Evolutionary conservation across 305 asterid species (phyloP).

Genomic region (Rubia occidens): DNA sequence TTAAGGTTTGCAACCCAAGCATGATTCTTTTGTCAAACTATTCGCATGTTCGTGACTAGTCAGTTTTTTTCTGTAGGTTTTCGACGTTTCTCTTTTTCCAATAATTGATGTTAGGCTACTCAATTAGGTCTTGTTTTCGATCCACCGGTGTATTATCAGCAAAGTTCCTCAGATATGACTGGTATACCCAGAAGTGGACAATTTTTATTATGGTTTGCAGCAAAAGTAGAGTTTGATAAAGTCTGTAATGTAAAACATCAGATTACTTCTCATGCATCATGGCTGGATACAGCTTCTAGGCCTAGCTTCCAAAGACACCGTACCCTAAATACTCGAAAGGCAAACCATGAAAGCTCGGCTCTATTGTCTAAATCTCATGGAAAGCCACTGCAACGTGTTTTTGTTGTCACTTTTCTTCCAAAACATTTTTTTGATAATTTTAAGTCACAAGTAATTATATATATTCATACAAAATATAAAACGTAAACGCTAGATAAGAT

Average conservation of each 20-base stretch:
- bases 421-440: too few relatives aligned
- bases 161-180: too few relatives aligned
- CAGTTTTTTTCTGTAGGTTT: not conserved
- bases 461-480: too few relatives aligned
- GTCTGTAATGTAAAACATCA: not conserved
- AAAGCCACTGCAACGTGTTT: not conserved
- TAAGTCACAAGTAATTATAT: too few relatives aligned
- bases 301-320: not conserved
- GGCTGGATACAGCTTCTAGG: not conserved
- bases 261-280: not conserved
- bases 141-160: not conserved
- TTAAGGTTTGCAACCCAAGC: not conserved
- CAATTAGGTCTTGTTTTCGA: constrained; percentile 1
- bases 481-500: too few relatives aligned
- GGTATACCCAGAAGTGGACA: not conserved
- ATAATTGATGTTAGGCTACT: not conserved
- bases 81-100: not conserved
- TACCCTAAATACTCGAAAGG: not conserved
- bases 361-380: too few relatives aligned
- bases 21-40: not conserved
- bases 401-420: too few relatives aligned
- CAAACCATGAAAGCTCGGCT: too few relatives aligned
- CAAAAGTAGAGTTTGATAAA: not conserved
- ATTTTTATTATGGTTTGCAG: not conserved
- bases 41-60: not conserved